These are phyloP conservation scores for Hymenoscyphus infarciens DNA, from an alignment of 2,329 filamentous ascomycete species.

Conservation along the genomic window DNA sequence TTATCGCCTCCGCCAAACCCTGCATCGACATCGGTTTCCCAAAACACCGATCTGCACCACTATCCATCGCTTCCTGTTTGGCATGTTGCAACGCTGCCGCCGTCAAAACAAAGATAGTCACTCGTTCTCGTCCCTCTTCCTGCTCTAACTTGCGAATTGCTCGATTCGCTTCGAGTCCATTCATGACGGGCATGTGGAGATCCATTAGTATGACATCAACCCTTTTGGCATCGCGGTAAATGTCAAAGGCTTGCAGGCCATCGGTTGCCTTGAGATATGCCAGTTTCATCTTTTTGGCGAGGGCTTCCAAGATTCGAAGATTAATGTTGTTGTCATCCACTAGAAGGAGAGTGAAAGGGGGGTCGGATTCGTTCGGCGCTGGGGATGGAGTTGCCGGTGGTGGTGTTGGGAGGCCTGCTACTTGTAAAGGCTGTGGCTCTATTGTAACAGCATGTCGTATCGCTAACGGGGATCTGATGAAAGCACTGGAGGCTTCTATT, in stretches of 20 bases:
- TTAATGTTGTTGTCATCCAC: background rate
- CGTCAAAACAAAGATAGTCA: background rate
- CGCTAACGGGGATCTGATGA: too few relatives aligned
- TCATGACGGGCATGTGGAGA: slow-evolving; percentile 6
- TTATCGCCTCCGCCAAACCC: background rate
- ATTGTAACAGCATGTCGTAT: background rate
- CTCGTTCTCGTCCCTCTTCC: background rate
- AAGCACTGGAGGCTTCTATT: too few relatives aligned
- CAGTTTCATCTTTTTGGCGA: background rate
- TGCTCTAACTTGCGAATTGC: background rate
- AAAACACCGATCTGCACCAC: background rate
- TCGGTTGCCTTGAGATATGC: background rate
- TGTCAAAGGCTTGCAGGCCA: background rate
- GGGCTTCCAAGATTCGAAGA: background rate
- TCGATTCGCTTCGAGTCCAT: background rate
- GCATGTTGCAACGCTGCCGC: background rate
- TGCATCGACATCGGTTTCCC: background rate
- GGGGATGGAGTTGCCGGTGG: background rate
- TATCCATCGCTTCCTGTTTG: background rate
- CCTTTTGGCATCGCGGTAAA: background rate
- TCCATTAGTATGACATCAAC: background rate
- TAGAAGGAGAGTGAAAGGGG: background rate
- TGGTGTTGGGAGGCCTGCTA: too few relatives aligned
- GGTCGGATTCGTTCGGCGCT: background rate
- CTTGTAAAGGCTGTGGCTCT: background rate